Evolutionary conservation across 257 asterid genomes (phyloP).

Genomic region (Solanum clarkiae): DNA sequence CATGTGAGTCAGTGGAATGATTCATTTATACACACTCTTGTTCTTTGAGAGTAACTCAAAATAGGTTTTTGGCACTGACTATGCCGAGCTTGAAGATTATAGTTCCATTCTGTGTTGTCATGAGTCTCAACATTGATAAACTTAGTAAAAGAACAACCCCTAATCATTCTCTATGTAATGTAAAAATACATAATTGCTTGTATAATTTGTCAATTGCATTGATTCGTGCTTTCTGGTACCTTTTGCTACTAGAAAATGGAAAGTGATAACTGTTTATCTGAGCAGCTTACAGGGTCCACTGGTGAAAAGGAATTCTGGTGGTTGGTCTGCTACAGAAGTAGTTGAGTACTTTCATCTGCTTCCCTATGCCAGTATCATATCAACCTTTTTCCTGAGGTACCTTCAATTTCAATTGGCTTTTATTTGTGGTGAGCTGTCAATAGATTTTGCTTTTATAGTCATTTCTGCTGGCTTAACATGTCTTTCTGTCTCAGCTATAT

Average conservation of each 20-base stretch:
- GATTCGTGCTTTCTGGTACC: neutral
- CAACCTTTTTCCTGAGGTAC: conserved; percentile 45
- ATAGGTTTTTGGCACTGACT: neutral
- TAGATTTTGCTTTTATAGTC: neutral
- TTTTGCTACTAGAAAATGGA: neutral
- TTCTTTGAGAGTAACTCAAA: neutral
- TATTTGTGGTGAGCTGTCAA: neutral
- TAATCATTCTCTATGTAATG: neutral
- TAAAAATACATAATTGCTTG: neutral
- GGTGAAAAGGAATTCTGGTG: conserved; percentile 9
- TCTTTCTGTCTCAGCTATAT: neutral
- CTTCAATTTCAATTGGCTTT: neutral
- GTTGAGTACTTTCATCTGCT: conserved; percentile 39
- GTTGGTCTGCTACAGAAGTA: conserved; percentile 30
- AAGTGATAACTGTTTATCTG: neutral
- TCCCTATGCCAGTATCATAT: conserved; percentile 47
- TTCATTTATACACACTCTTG: neutral
- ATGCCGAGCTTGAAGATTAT: neutral
- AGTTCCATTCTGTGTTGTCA: neutral
- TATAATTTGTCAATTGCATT: neutral
- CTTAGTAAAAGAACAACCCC: neutral
- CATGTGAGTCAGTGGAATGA: neutral
- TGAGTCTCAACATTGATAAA: neutral
- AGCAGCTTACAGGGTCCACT: conserved; percentile 58
- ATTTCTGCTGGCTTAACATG: neutral